Percentiles rank a stretch among this genome's conserved stretches.
Conservation (phyloP, 805 yeast genomes). For the Pichia phayaonensis region DNA sequence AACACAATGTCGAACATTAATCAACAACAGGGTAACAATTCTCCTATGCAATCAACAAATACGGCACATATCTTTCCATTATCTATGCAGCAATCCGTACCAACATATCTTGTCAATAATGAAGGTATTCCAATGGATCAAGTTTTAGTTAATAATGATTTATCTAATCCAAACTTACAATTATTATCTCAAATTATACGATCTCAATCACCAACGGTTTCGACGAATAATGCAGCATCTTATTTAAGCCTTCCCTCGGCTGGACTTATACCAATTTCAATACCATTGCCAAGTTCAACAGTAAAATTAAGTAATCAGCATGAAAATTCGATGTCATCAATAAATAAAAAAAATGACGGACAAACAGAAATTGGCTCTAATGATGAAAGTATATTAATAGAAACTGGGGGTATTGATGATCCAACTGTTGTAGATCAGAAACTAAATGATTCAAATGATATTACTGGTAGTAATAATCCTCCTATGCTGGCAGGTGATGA, state of each 20-base stretch:
- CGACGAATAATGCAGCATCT: not conserved
- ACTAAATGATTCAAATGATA: not conserved
- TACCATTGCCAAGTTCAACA: not conserved
- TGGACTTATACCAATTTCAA: conserved; percentile 1
- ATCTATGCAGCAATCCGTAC: not conserved
- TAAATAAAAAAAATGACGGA: not conserved
- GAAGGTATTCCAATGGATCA: not conserved
- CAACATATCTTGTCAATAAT: conserved; percentile 1
- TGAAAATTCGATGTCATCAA: not conserved
- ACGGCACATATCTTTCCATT: conserved; percentile 7
- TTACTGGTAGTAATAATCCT: not conserved
- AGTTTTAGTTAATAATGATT: not conserved
- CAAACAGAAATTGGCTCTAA: not conserved
- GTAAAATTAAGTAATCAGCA: not conserved
- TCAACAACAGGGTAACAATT: not conserved
- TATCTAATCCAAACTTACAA: not conserved
- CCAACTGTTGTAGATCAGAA: not conserved
- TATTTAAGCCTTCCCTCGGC: not conserved
- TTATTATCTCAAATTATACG: not conserved
- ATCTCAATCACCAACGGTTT: not conserved
- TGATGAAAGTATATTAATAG: not conserved
- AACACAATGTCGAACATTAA: not conserved
- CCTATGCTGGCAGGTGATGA: not conserved
- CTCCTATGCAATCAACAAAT: not conserved
- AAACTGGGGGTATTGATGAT: not conserved